These are phyloP conservation scores for Rugosomyces carneus DNA, from an alignment of 1,284 basidiomycete genomes.

Conservation along the genomic window DNA sequence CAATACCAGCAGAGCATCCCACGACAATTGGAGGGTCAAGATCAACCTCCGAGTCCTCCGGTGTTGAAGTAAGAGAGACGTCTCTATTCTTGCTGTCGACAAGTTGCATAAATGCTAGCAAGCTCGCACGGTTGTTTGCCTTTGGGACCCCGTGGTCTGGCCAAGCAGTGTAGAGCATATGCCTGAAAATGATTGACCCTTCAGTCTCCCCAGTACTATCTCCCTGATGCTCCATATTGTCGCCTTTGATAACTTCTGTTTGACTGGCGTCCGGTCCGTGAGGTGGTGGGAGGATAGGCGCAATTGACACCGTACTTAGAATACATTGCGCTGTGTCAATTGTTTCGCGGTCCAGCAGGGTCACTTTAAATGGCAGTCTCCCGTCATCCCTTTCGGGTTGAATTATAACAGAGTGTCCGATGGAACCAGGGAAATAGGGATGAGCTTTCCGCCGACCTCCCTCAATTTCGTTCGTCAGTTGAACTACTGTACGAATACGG, in stretches of 20 bases:
- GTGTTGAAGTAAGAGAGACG: slow-evolving; percentile 27
- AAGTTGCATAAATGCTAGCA: slow-evolving; percentile 57
- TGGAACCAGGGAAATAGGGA: slow-evolving; percentile 59
- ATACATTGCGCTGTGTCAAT: slow-evolving; percentile 54
- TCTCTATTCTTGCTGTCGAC: slow-evolving; percentile 57
- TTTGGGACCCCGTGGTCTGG: slow-evolving; percentile 78
- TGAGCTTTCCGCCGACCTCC: slow-evolving; percentile 64
- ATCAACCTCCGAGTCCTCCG: slow-evolving; percentile 21
- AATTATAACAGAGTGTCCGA: slow-evolving; percentile 51
- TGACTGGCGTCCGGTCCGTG: slow-evolving; percentile 1
- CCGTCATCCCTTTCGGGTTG: slow-evolving; percentile 36
- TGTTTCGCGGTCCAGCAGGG: slow-evolving; percentile 37
- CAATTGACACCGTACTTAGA: slow-evolving; percentile 44
- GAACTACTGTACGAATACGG: slow-evolving; percentile 68
- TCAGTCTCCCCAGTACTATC: slow-evolving; percentile 18
- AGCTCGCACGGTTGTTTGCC: slow-evolving; percentile 44
- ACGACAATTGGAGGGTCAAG: slow-evolving; percentile 74
- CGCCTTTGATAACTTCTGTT: slow-evolving; percentile 2
- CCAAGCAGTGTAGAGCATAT: slow-evolving; percentile 74
- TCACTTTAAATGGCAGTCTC: slow-evolving; percentile 45
- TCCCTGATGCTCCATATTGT: slow-evolving; percentile 17
- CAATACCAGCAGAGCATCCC: slow-evolving; percentile 86
- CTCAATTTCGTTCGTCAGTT: slow-evolving; percentile 69
- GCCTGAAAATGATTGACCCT: slow-evolving; percentile 50
- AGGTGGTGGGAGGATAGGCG: slow-evolving; percentile 17